Conservation (phyloP, 1,284 basidiomycete genomes). For the Ustilago lituana region DNA sequence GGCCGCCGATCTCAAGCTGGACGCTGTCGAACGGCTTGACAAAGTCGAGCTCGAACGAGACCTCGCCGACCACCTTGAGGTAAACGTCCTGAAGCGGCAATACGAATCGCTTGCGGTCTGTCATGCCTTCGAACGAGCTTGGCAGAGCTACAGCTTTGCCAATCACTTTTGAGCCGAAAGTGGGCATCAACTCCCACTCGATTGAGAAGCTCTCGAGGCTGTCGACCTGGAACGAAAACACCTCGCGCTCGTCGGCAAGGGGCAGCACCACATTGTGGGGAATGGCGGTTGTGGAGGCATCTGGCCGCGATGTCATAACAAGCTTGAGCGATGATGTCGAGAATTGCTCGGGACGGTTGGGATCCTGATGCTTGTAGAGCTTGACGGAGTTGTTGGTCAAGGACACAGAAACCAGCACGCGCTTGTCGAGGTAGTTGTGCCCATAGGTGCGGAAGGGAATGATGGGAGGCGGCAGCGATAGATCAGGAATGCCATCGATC, state of each 20-base stretch:
- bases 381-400: slow-evolving; percentile 64
- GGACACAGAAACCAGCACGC: slow-evolving; percentile 85
- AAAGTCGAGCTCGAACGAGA: slow-evolving; percentile 87
- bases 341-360: slow-evolving; percentile 65
- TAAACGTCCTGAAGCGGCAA: slow-evolving; percentile 88
- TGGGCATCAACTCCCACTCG: slow-evolving; percentile 95
- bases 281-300: slow-evolving; percentile 76
- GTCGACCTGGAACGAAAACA: slow-evolving; percentile 88
- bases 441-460: slow-evolving; percentile 77
- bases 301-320: slow-evolving; percentile 85
- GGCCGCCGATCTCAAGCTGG: slow-evolving; percentile 93
- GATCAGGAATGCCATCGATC: slow-evolving; percentile 86
- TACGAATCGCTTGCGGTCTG: slow-evolving; percentile 59
- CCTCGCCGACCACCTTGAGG: slow-evolving; percentile 92
- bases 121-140: slow-evolving; percentile 73
- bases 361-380: slow-evolving; percentile 62
- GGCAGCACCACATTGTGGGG: slow-evolving; percentile 75
- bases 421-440: slow-evolving; percentile 77
- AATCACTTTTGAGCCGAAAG: slow-evolving; percentile 97
- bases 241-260: slow-evolving; percentile 80
- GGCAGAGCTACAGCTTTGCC: slow-evolving; percentile 90
- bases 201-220: slow-evolving; percentile 79
- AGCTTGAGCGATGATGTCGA: slow-evolving; percentile 83
- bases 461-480: slow-evolving; percentile 95
- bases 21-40: slow-evolving; percentile 91